phyloP scores from a whole-genome alignment of 768 basidiomycete species.

The Lanmaoa pseudosensibilis region DNA sequence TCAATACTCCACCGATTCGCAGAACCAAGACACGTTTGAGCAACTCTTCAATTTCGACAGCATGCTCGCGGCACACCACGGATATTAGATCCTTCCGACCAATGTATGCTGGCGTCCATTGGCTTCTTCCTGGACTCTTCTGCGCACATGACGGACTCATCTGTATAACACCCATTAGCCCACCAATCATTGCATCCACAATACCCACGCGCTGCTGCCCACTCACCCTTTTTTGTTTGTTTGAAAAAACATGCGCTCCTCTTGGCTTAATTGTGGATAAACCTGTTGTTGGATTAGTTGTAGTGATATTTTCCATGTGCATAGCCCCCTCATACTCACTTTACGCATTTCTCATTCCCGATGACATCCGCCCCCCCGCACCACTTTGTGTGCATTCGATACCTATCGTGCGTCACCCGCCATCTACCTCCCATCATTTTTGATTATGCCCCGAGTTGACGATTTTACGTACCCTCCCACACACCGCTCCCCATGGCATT shows the following conservation, averaged over 20 bases:
- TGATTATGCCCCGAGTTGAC: conserved; percentile 32
- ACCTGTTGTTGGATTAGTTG: conserved; percentile 38
- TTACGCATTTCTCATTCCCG: conserved; percentile 17
- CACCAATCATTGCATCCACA: conserved; percentile 26
- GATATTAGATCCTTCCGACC: conserved; percentile 31
- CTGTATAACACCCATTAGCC: conserved; percentile 31
- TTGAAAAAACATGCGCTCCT: conserved; percentile 20
- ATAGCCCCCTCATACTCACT: conserved; percentile 28
- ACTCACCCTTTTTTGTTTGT: conserved; percentile 14
- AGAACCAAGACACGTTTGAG: conserved; percentile 37
- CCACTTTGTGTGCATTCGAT: conserved; percentile 3
- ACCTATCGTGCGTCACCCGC: conserved; percentile 26
- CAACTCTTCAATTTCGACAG: conserved; percentile 38
- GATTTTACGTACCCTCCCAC: conserved; percentile 31
- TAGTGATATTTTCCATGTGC: conserved; percentile 34
- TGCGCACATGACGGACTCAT: conserved; percentile 28
- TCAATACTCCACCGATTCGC: conserved; percentile 31
- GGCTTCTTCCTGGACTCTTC: conserved; percentile 29
- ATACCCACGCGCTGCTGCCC: conserved; percentile 33
- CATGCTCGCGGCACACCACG: conserved; percentile 35
- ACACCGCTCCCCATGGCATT: conserved; percentile 20
- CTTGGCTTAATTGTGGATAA: conserved; percentile 38
- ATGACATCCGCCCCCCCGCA: conserved; percentile 7
- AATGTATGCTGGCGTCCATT: conserved; percentile 40
- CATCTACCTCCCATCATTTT: conserved; percentile 5